These are phyloP conservation scores for Monoraphidium neglectum DNA, from an alignment of 139 green algal genomes.

Conservation along the genomic window DNA sequence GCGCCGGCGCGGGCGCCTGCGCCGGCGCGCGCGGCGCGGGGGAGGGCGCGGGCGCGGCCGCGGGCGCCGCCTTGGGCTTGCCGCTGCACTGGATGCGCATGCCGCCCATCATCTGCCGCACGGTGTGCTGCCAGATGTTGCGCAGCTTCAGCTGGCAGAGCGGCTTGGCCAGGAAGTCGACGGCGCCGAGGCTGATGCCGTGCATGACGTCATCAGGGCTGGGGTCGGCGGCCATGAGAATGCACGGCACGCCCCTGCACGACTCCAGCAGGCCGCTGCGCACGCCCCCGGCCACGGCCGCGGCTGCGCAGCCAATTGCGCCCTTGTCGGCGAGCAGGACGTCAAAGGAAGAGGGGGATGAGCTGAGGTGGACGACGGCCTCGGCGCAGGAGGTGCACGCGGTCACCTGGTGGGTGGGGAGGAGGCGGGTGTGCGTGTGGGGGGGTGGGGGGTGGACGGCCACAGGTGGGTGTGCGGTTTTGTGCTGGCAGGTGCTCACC, in stretches of 20 bases:
- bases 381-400: constrained; percentile 16
- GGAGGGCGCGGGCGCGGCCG: no score
- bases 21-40: background rate
- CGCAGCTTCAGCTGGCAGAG: constrained; percentile 71
- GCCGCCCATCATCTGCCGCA: constrained; percentile 63
- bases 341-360: constrained; percentile 4
- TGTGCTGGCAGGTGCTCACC: no score
- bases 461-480: no score
- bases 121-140: constrained; percentile 89
- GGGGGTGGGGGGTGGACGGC: no score
- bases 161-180: constrained; percentile 77
- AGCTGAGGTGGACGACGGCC: background rate
- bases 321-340: constrained; percentile 27
- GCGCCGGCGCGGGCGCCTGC: background rate
- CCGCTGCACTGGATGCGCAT: constrained; percentile 30
- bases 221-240: constrained; percentile 54
- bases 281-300: background rate
- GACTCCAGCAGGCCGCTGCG: constrained; percentile 28
- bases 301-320: background rate
- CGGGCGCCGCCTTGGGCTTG: no score
- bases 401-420: constrained; percentile 8
- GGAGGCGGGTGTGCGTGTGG: no score
- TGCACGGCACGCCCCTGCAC: constrained; percentile 43
- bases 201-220: constrained; percentile 55
- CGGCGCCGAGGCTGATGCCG: constrained; percentile 76